Conservation (phyloP, 495 filamentous ascomycete species). For the Corynascus novoguineensis region DNA sequence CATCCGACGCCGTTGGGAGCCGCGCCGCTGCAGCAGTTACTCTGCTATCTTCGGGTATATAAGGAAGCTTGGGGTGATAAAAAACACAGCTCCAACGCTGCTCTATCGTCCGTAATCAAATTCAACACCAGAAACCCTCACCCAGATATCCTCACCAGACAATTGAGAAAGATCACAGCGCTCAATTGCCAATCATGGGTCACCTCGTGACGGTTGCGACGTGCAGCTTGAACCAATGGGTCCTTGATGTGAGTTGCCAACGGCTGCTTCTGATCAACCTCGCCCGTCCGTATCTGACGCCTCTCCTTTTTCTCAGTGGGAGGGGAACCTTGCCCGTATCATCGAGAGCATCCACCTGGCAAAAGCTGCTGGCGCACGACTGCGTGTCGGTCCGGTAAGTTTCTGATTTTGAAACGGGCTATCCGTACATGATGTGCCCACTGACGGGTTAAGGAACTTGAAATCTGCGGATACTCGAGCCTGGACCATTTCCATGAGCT, state of each 20-base stretch:
- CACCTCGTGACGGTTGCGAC: conserved; percentile 42
- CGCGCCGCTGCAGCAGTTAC: too few relatives aligned
- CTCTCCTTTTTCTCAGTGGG: conserved; percentile 46
- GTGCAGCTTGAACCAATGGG: conserved; percentile 56
- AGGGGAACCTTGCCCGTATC: conserved; percentile 71
- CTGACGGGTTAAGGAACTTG: conserved; percentile 24
- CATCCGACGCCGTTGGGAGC: too few relatives aligned
- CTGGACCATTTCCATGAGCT: conserved; percentile 66
- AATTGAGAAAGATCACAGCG: not conserved
- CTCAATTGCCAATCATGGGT: conserved; percentile 18
- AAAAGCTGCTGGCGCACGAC: conserved; percentile 61
- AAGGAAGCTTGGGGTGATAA: too few relatives aligned
- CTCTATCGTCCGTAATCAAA: too few relatives aligned
- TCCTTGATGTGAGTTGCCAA: conserved; percentile 54
- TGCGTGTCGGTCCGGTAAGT: conserved; percentile 63
- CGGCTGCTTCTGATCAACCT: too few relatives aligned
- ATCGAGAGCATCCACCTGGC: conserved; percentile 67
- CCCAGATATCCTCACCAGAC: not conserved
- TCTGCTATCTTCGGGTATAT: too few relatives aligned
- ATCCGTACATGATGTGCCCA: too few relatives aligned
- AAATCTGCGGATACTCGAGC: conserved; percentile 56
- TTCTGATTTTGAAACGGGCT: not conserved
- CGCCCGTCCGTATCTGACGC: not conserved
- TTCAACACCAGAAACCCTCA: not conserved
- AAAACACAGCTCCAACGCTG: too few relatives aligned